phyloP scores from a whole-genome alignment of 2,329 filamentous ascomycete genomes.

The Sporothrix pseudoabietina region DNA sequence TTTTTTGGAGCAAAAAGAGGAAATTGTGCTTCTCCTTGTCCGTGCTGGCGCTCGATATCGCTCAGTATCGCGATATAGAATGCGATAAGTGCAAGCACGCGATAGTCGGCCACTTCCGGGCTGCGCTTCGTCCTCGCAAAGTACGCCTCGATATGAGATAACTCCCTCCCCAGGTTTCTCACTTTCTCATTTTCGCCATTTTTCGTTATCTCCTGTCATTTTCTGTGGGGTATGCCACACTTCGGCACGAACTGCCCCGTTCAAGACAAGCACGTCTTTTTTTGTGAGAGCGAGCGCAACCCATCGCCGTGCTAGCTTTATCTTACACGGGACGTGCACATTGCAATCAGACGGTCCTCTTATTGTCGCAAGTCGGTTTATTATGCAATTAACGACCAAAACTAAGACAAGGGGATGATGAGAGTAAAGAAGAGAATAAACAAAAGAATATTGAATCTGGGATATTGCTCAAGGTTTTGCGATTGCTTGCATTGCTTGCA shows the following conservation, averaged over 20 bases:
- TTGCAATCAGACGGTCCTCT: not conserved
- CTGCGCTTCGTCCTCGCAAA: not conserved
- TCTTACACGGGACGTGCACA: not conserved
- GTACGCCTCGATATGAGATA: not conserved
- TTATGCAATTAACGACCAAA: not conserved
- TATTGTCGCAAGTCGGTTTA: not conserved
- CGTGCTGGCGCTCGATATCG: not conserved
- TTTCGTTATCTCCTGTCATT: not conserved
- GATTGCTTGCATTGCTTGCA: not conserved
- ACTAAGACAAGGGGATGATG: not conserved
- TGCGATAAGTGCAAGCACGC: not conserved
- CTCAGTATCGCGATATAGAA: not conserved
- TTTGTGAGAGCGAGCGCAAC: not conserved
- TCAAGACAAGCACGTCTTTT: not conserved
- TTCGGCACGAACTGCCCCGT: not conserved
- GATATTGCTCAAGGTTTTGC: not conserved
- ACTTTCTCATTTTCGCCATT: not conserved
- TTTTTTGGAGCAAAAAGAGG: not conserved
- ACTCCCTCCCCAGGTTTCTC: constrained; percentile 5
- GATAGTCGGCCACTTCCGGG: not conserved
- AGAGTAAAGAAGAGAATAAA: not conserved
- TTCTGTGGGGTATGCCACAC: not conserved
- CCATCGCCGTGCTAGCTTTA: not conserved
- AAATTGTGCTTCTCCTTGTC: not conserved
- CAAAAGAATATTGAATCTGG: not conserved